Base-by-base conservation (phyloP, 2,329 filamentous ascomycete species). In the Alternaria atra region DNA sequence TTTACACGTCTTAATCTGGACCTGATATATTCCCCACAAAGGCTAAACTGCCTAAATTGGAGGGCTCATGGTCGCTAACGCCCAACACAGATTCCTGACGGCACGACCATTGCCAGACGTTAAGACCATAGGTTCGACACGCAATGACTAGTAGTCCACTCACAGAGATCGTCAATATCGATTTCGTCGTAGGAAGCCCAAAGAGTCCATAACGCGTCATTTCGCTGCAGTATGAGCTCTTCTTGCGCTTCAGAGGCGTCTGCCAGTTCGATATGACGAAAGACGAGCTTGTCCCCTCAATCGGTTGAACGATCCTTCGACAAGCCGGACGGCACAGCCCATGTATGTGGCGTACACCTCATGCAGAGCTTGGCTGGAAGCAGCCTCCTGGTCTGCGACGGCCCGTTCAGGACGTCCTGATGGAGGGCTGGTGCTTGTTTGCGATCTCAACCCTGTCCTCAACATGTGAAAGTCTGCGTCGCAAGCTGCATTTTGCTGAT, bases 1-100 rank as follows among this genome's bases (percentile, higher is more conserved):
- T 27, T 20, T 6, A 40, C 27, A 39, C 34, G 20, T 52, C 52
- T 65, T 67, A 72, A 73, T 73, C 37, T 74, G 61, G 59, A 61
- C 51, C 51, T 70, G 60, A 63, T 68, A 66, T 68, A 62, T 15
- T 43, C 43, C 30, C 40, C 51, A 57, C 54, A 47, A 50, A 52
- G 29, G 55, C 23, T 55, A 60, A 27, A 64, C 58, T 60, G 57
- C 51, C 68, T 46, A 65, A 61, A 64, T 48, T 60, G 50, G 40
- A 47, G 53, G 10, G 42, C 20, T 27, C 32, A 15, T 44, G 37
- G 32, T 17, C 27, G 37, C 46, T 30, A 43, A 25, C 10, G 32
- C 44, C 55, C 34, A 58, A 40, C 27, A 47, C 25, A n/a, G 37
- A 54, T 39, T 27, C 54, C 29, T 20, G 46, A 35, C 46, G 20